Conservation (phyloP, 768 basidiomycete genomes). For the Russula virescens region DNA sequence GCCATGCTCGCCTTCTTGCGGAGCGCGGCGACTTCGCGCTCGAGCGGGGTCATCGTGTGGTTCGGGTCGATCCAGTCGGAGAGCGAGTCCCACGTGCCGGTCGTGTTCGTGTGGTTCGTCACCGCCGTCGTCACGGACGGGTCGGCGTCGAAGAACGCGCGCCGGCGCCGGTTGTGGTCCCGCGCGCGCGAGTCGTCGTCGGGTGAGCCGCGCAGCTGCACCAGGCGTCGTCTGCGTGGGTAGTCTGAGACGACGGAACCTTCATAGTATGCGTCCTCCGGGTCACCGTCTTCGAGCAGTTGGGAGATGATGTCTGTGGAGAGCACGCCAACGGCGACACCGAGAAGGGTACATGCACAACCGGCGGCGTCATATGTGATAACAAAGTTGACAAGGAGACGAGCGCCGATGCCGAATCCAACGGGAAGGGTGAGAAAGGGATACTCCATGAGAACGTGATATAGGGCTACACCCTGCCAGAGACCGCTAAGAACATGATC, state of each 20-base stretch:
- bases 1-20: slow-evolving; percentile 74
- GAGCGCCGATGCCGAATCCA: slow-evolving; percentile 50
- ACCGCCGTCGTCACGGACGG: slow-evolving; percentile 28
- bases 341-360: slow-evolving; percentile 56
- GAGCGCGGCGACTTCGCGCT: slow-evolving; percentile 70
- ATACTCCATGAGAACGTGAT: slow-evolving; percentile 54
- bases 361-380: slow-evolving; percentile 48
- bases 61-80: slow-evolving; percentile 60
- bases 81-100: slow-evolving; percentile 63
- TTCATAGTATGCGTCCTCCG: too few relatives aligned
- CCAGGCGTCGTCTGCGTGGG: slow-evolving; percentile 23
- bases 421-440: slow-evolving; percentile 50
- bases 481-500: too few relatives aligned
- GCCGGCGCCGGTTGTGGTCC: too few relatives aligned
- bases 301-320: too few relatives aligned
- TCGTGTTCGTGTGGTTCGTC: slow-evolving; percentile 28
- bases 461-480: slow-evolving; percentile 71
- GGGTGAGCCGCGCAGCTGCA: slow-evolving; percentile 21
- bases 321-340: too few relatives aligned
- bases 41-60: slow-evolving; percentile 53
- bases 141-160: too few relatives aligned
- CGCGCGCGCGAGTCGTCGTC: too few relatives aligned
- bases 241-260: slow-evolving; percentile 16
- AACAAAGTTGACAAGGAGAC: slow-evolving; percentile 60
- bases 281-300: too few relatives aligned